Evolutionary conservation across 768 basidiomycete species (phyloP).

Genomic region (Lactarius sp.): DNA sequence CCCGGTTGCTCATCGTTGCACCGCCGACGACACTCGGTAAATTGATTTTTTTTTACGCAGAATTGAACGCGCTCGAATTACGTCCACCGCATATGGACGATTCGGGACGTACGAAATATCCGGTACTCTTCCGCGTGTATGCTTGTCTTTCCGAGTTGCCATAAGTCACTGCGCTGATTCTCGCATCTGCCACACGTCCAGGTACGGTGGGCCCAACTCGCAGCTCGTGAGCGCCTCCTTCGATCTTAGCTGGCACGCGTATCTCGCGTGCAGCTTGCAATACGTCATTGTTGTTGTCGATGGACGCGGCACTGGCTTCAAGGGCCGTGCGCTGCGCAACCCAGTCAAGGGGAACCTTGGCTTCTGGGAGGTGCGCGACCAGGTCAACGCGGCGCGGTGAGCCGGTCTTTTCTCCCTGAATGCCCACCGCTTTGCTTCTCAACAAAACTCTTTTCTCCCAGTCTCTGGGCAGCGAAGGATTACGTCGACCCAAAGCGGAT

Average conservation of each 20-base stretch:
- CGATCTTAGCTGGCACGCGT: slow-evolving; percentile 79
- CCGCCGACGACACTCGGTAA: neutral
- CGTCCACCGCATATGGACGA: slow-evolving; percentile 91
- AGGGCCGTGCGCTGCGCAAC: slow-evolving; percentile 80
- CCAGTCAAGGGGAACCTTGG: slow-evolving; percentile 87
- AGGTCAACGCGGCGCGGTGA: slow-evolving; percentile 82
- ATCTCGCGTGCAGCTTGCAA: slow-evolving; percentile 71
- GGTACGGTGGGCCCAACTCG: slow-evolving; percentile 87
- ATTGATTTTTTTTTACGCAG: slow-evolving; percentile 37
- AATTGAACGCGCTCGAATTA: slow-evolving; percentile 86
- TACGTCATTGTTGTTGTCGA: slow-evolving; percentile 89
- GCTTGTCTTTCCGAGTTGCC: neutral
- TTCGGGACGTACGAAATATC: slow-evolving; percentile 92
- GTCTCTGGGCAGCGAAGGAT: slow-evolving; percentile 76
- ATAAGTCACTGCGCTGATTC: neutral
- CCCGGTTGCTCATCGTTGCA: neutral
- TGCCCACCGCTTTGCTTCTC: neutral
- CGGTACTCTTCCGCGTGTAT: slow-evolving; percentile 86
- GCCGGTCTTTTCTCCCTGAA: slow-evolving; percentile 26
- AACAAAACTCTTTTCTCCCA: slow-evolving; percentile 29
- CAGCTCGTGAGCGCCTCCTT: slow-evolving; percentile 71
- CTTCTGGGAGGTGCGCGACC: slow-evolving; percentile 83
- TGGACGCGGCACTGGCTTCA: slow-evolving; percentile 90
- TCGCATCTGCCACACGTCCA: slow-evolving; percentile 29
- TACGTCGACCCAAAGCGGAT: slow-evolving; percentile 88